Evolutionary conservation across 805 yeast genomes (phyloP), one percentile per base, ranked within the genome.

Genomic region (Starmerella bombicola): DNA sequence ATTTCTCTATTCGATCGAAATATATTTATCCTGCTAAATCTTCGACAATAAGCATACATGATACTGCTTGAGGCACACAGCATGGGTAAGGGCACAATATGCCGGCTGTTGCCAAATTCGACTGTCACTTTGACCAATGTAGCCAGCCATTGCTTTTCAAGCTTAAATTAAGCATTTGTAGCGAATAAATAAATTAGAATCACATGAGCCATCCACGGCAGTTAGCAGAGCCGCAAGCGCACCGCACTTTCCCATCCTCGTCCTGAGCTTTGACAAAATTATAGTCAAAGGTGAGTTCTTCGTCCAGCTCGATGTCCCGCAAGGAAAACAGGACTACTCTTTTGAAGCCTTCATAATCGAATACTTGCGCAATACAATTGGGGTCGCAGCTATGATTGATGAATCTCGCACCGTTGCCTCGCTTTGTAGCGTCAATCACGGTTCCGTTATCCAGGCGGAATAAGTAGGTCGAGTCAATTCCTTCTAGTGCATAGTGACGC

Each of bases 321-420:
- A 83, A 64, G 0, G 98, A 96, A 60, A 88, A 91, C 23, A 91
- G 85, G 39, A 86, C 97, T 64, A 91, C 88, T 59, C 97, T 71
- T 62, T 83, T 84, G 54, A 73, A 78, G 3, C 96, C 96, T 44
- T 85, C 96, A 30, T 85, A 96, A 25, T 36, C 35, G 26, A 36
- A 38, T 55, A 91, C 85, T 56, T 86, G 88, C 1, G 98, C 97
- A 0, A 94, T 85, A 63, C 98, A 91, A 51, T 94, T 85, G 1
- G 99, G 99, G 39, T 80, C 81, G 63, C 99, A 91, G 58, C 96
- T 85, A 59, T 91, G 99, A 54, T 91, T 91, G 58, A 91, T 91
- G 55, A 91, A 91, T 37, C 98, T 68, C 0, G 98, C 97, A 54
- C 86, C 86, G 3, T 97, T 96, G 21, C 99, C 99, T 48, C 78